Conservation (phyloP, 2,329 filamentous ascomycete species). For the Chalara sp. region DNA sequence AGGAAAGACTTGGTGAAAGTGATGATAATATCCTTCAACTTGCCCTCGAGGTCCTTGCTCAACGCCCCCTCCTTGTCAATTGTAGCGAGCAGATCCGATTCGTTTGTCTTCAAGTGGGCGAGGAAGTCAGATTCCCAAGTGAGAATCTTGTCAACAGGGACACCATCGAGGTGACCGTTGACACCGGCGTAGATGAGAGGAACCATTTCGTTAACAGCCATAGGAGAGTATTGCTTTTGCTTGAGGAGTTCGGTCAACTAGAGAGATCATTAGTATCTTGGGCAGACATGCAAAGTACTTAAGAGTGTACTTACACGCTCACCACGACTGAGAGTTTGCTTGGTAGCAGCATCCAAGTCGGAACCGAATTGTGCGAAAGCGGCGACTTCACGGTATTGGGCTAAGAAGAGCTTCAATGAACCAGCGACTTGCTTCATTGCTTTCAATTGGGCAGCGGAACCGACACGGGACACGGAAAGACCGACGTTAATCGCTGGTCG, state of each 20-base stretch:
- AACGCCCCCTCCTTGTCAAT: constrained; percentile 95
- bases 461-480: constrained; percentile 99
- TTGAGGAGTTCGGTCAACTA: constrained; percentile 93
- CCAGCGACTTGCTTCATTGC: constrained; percentile 99
- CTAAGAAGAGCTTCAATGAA: constrained; percentile 99
- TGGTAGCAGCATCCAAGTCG: constrained; percentile 96
- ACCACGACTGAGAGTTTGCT: constrained; percentile 97
- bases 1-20: constrained; percentile 93
- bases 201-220: constrained; percentile 99
- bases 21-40: constrained; percentile 68
- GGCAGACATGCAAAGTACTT: constrained; percentile 30
- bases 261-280: constrained; percentile 19
- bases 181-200: constrained; percentile 99
- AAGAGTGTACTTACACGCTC: constrained; percentile 67
- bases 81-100: constrained; percentile 72
- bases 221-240: constrained; percentile 99
- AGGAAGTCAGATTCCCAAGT: constrained; percentile 95
- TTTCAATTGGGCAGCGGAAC: constrained; percentile 98
- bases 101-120: constrained; percentile 83
- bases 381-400: constrained; percentile 99
- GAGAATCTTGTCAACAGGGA: constrained; percentile 88
- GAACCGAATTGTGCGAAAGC: constrained; percentile 99
- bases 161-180: constrained; percentile 84
- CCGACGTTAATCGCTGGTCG: constrained; percentile 99
- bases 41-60: constrained; percentile 87